Base-by-base conservation (phyloP, 306 rosid genomes). In the Medicago lupulina region DNA sequence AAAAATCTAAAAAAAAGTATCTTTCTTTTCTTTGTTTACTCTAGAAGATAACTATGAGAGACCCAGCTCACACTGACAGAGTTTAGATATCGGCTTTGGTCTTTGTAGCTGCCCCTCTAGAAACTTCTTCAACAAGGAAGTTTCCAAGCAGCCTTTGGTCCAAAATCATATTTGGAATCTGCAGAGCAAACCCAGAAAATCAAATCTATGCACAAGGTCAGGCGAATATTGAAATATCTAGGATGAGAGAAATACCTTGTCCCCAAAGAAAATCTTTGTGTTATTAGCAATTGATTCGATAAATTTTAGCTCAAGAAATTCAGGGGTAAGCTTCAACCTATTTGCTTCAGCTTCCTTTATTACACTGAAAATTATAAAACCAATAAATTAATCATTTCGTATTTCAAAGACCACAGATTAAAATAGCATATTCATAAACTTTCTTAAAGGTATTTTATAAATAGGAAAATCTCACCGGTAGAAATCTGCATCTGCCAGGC, bases 201-300 rank as follows among this genome's bases (percentile, higher is more conserved):
- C 71, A 81, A 77, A 44, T 58, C 67, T 66, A 21, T 54, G 11
- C 74, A 73, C 15, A 18, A 18, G 12, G 25, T 16, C 12, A 43
- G 7, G 44, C 31, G 28, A 61, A 58, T 16, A 58, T 25, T 12
- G 25, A 72, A 39, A 51, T 60, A 81, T 25, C 21, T 46, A 17
- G 21, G 64, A 70, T 11, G 50, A 54, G 28, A 68, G 68, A 25
- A 75, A 58, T 74, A 87, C 98, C 98, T 95, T 95, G 39, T 95
- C 97, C 21, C 98, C 98, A 34, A 95, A 95, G 93, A 95, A 95
- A 74, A 95, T 95, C 76, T 92, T 90, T 2, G 97, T 92, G 44
- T 95, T 90, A 70, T 84, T 83, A 68, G 98, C 92, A 31, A 95
- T 89, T 79, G 97, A 88, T 76, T 95, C 90, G 1, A 92, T 92